Percentiles rank a stretch among this genome's conserved stretches.
Conservation (phyloP, 495 filamentous ascomycete species). For the Lindgomyces ingoldianus region DNA sequence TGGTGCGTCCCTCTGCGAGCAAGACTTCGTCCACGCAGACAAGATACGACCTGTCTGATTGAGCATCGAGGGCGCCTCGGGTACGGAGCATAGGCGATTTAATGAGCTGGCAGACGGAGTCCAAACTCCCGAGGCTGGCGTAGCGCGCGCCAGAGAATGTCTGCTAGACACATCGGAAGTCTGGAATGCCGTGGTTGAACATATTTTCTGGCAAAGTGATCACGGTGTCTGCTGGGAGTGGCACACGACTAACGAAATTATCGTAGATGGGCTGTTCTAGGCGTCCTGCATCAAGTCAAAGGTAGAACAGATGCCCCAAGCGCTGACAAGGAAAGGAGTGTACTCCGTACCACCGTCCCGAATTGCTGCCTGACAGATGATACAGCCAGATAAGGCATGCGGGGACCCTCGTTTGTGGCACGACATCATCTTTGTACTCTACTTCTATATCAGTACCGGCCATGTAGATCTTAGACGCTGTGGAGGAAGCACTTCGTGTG, state of each 20-base stretch:
- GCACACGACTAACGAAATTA: constrained; percentile 7
- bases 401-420: background rate
- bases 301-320: constrained; percentile 6
- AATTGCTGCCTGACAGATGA: constrained; percentile 25
- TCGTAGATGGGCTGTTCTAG: constrained; percentile 7
- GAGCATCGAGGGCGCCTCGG: background rate
- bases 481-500: constrained; percentile 9
- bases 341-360: constrained; percentile 8
- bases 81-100: too few species aligned
- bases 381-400: constrained; percentile 4
- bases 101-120: constrained; percentile 3
- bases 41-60: background rate
- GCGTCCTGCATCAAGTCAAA: constrained; percentile 8
- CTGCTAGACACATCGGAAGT: background rate
- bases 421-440: constrained; percentile 20
- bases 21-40: background rate
- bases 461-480: constrained; percentile 28
- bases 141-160: too few species aligned
- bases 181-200: background rate
- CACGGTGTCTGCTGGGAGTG: background rate
- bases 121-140: background rate
- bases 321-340: background rate
- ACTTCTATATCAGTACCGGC: constrained; percentile 15
- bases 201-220: background rate
- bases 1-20: background rate